A percentile compares a stretch with the other conserved stretches of the same genome.
phyloP scores from a whole-genome alignment of 768 basidiomycete species.

The Peribolospora baueri region DNA sequence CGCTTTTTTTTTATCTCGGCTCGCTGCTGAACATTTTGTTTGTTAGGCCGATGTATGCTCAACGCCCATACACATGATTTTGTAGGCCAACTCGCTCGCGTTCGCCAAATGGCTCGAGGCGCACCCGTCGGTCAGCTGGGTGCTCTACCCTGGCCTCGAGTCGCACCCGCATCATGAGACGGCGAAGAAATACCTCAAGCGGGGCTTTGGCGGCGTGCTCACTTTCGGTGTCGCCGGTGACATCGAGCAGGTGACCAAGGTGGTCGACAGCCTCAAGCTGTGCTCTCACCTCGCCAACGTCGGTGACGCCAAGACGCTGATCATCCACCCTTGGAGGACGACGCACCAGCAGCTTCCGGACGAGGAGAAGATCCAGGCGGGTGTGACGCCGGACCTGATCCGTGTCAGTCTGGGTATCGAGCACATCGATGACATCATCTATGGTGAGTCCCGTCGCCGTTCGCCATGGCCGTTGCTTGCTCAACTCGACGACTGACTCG shows the following conservation, averaged over 20 bases:
- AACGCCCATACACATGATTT: not conserved
- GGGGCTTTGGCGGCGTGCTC: constrained; percentile 40
- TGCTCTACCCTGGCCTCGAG: constrained; percentile 45
- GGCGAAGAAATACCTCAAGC: constrained; percentile 22
- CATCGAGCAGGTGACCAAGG: constrained; percentile 6
- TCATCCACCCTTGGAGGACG: constrained; percentile 36
- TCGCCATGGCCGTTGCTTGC: no score
- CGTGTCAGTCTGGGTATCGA: constrained; percentile 1
- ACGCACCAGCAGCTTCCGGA: constrained; percentile 43
- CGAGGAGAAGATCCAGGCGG: constrained; percentile 38
- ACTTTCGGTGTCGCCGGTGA: constrained; percentile 51
- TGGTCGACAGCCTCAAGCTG: constrained; percentile 44
- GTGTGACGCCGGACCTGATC: not conserved
- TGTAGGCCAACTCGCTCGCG: constrained; percentile 19
- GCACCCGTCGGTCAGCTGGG: constrained; percentile 40
- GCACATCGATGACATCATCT: constrained; percentile 20
- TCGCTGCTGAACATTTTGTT: not conserved
- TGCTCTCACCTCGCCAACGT: constrained; percentile 28
- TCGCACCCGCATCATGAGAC: constrained; percentile 34
- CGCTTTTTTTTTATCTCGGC: constrained; percentile 11
- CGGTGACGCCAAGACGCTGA: constrained; percentile 36
- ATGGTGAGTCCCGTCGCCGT: constrained; percentile 5
- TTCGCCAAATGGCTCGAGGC: constrained; percentile 37
- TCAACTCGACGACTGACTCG: no score
- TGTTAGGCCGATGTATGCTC: no score